These are phyloP conservation scores for Nicotiana tabacum DNA, from an alignment of 257 asterid species.

Conservation along the genomic window DNA sequence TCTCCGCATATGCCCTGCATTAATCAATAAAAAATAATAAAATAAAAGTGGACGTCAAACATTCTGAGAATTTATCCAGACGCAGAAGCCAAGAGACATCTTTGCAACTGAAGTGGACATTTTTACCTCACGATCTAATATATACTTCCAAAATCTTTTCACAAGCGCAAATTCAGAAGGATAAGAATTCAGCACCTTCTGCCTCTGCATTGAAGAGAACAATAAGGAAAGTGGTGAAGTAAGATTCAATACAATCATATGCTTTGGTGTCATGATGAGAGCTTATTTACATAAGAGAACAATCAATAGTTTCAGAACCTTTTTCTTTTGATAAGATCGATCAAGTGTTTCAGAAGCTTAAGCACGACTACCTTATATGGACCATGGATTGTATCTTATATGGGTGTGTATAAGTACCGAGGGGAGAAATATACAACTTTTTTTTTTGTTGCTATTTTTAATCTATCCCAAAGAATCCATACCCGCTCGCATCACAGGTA, in stretches of 20 bases:
- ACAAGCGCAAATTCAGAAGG: slow-evolving; percentile 71
- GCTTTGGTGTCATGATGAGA: not conserved
- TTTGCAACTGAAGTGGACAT: slow-evolving; percentile 18
- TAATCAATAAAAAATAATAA: not conserved
- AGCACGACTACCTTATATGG: not conserved
- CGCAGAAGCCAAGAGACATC: slow-evolving; percentile 17
- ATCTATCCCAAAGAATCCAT: not conserved
- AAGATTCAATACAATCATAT: not conserved
- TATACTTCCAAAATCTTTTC: slow-evolving; percentile 91
- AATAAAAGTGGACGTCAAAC: slow-evolving; percentile 19
- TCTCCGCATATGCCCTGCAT: slow-evolving; percentile 58
- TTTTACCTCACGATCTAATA: slow-evolving; percentile 68
- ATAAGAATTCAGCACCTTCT: slow-evolving; percentile 62
- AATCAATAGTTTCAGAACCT: not conserved
- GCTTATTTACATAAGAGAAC: not conserved
- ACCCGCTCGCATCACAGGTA: not conserved
- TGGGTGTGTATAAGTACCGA: not conserved
- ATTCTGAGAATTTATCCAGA: slow-evolving; percentile 5
- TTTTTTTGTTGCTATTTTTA: not conserved
- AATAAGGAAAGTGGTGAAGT: not conserved
- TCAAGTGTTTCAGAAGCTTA: not conserved
- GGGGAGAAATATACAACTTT: not conserved
- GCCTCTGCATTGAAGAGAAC: slow-evolving; percentile 51
- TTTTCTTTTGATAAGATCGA: not conserved
- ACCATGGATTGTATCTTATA: not conserved